phyloP scores from a whole-genome alignment of 2,329 filamentous ascomycete species.

The Lachnellula occidentalis region DNA sequence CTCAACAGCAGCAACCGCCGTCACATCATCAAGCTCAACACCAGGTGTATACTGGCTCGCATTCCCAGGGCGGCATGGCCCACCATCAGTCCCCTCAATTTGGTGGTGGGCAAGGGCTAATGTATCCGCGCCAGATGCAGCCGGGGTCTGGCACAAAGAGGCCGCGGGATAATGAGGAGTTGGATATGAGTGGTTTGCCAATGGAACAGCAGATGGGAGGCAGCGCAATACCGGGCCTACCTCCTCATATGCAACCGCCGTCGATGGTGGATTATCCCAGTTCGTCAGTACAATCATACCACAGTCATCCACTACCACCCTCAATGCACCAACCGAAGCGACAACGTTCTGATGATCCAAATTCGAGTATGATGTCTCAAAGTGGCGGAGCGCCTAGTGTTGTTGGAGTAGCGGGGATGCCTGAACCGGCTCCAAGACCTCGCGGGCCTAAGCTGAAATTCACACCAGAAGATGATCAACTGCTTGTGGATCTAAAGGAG shows the following conservation, averaged over 20 bases:
- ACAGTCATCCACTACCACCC: slow-evolving; percentile 77
- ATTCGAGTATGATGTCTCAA: slow-evolving; percentile 38
- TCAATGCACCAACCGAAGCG: slow-evolving; percentile 65
- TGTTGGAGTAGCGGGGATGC: slow-evolving; percentile 84
- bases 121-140: slow-evolving; percentile 37
- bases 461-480: slow-evolving; percentile 82
- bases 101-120: slow-evolving; percentile 44
- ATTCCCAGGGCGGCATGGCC: slow-evolving; percentile 40
- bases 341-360: slow-evolving; percentile 52
- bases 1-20: slow-evolving; percentile 41
- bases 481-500: slow-evolving; percentile 87
- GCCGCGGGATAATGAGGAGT: slow-evolving; percentile 52
- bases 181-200: slow-evolving; percentile 41
- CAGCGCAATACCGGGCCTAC: slow-evolving; percentile 34
- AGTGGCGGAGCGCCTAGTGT: slow-evolving; percentile 65
- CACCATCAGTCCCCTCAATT: slow-evolving; percentile 41
- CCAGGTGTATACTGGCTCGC: slow-evolving; percentile 51
- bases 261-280: slow-evolving; percentile 41
- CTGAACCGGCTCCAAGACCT: slow-evolving; percentile 70
- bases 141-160: slow-evolving; percentile 41
- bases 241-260: slow-evolving; percentile 52
- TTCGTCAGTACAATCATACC: slow-evolving; percentile 39
- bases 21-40: slow-evolving; percentile 41
- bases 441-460: slow-evolving; percentile 90
- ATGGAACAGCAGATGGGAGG: slow-evolving; percentile 33